These are phyloP conservation scores for Penicillium expansum DNA, from an alignment of 2,329 filamentous ascomycete species.

Conservation along the genomic window DNA sequence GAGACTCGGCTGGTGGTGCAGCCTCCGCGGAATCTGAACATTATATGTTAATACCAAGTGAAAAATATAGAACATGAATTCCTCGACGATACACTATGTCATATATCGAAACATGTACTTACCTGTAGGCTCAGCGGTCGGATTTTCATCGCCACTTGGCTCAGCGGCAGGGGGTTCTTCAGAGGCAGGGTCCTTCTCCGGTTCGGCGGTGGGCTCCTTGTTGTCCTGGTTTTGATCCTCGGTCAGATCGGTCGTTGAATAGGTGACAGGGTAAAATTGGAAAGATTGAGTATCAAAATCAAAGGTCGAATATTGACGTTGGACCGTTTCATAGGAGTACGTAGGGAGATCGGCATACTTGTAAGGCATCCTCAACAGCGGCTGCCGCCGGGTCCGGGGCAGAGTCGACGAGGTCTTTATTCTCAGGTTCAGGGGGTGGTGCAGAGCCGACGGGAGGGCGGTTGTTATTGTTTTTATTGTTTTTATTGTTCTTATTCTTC, in stretches of 20 bases:
- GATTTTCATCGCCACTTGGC: constrained; percentile 25
- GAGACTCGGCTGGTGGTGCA: constrained; percentile 23
- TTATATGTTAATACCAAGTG: constrained; percentile 13
- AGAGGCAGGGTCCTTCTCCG: constrained; percentile 30
- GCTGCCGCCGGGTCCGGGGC: constrained; percentile 32
- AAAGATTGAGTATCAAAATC: constrained; percentile 40
- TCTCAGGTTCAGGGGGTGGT: constrained; percentile 24
- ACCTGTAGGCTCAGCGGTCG: constrained; percentile 32
- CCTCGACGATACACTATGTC: not conserved
- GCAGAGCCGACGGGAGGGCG: constrained; percentile 29
- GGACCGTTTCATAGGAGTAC: constrained; percentile 44
- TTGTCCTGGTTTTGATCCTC: constrained; percentile 39
- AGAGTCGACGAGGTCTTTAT: constrained; percentile 19
- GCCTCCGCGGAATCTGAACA: constrained; percentile 28
- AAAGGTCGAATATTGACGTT: constrained; percentile 45
- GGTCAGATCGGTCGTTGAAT: constrained; percentile 35
- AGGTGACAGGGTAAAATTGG: constrained; percentile 37
- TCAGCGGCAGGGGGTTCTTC: constrained; percentile 24
- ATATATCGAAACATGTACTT: constrained; percentile 15
- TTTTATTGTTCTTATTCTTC: constrained; percentile 36
- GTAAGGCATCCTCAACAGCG: constrained; percentile 38
- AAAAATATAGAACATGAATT: not conserved
- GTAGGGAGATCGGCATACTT: constrained; percentile 46
- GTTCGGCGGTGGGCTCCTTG: constrained; percentile 29
- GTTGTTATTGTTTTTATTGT: constrained; percentile 33